Evolutionary conservation across 2,329 filamentous ascomycete genomes (phyloP), one percentile per base, ranked within the genome.

Genomic region (Pseudonectria foliicola): DNA sequence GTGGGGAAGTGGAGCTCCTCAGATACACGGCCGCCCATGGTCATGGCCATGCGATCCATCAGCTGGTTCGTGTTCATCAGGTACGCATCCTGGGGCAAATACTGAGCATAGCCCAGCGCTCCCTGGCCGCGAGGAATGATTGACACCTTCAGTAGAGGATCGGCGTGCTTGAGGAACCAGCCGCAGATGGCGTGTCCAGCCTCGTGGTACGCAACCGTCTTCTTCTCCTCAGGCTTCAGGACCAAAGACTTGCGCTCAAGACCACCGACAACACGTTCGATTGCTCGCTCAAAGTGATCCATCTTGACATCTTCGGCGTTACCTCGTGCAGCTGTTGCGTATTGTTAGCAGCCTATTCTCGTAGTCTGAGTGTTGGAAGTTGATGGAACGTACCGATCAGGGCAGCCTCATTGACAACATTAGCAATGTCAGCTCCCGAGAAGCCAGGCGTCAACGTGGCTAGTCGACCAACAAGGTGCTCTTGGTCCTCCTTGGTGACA

Each of bases 41-140:
- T 95, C 92, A 98, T 98, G 45, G 92, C 92, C 92, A 98, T 98
- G 50, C 92, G 88, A 61, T 98, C 92, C 86, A 96, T 95, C 27
- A 98, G 73, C 65, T 98, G 92, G 58, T 89, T 82, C 45, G 86
- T 82, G 55, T 83, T 95, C 89, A 98, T 92, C 45, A 98, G 75
- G 61, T 96, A 96, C 7, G 86, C 87, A 56, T 98, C 92, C 14
- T 82, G 74, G 1, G 92, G 92, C n/a, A 98, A 75, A 60, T 96
- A 96, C 62, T 98, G 92, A 2, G 92, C 92, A 57, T 98, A 98
- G 7, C 92, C 92, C 12, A 98, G 72, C 16, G 89, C 88, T 25
- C 88, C 92, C 60, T 92, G 85, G 37, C 90, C 92, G 56, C 92
- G 88, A 13, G 92, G 92, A 52, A 98, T 96, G 63, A 98, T 98